Evolutionary conservation across 2,329 filamentous ascomycete species (phyloP).

Genomic region (Cordyceps javanica): DNA sequence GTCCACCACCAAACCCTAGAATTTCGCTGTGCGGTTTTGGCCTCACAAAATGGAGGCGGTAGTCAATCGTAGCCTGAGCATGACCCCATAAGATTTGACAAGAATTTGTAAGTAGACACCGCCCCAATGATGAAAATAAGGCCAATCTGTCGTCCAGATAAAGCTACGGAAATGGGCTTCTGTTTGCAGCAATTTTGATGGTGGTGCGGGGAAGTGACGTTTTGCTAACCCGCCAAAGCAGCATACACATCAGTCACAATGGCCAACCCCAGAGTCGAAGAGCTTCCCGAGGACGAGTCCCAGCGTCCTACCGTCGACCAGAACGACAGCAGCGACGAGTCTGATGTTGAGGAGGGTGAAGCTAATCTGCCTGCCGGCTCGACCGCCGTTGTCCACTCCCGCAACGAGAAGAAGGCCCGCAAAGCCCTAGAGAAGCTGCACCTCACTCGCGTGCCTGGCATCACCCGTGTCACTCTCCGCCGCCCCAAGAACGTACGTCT

Average conservation of each 20-base stretch:
- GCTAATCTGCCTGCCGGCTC: constrained; percentile 74
- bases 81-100: constrained; percentile 29
- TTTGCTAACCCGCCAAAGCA: constrained; percentile 4
- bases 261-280: constrained; percentile 97
- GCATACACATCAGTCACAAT: constrained; percentile 53
- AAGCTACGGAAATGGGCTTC: background rate
- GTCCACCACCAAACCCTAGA: constrained; percentile 39
- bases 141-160: background rate
- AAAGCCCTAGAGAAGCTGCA: constrained; percentile 99
- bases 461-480: constrained; percentile 95
- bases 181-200: background rate
- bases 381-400: constrained; percentile 87
- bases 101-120: constrained; percentile 27
- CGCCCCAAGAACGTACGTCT: constrained; percentile 95
- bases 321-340: constrained; percentile 67
- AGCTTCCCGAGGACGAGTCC: constrained; percentile 86
- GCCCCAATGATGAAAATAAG: constrained; percentile 9
- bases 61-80: constrained; percentile 26
- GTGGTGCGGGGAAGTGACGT: background rate
- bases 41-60: constrained; percentile 33
- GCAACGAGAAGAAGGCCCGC: constrained; percentile 99
- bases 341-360: constrained; percentile 75
- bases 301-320: constrained; percentile 76
- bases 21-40: constrained; percentile 33
- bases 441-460: constrained; percentile 91